phyloP scores from a whole-genome alignment of 371 early-diverging fungal species.

The Zychaea mexicana region DNA sequence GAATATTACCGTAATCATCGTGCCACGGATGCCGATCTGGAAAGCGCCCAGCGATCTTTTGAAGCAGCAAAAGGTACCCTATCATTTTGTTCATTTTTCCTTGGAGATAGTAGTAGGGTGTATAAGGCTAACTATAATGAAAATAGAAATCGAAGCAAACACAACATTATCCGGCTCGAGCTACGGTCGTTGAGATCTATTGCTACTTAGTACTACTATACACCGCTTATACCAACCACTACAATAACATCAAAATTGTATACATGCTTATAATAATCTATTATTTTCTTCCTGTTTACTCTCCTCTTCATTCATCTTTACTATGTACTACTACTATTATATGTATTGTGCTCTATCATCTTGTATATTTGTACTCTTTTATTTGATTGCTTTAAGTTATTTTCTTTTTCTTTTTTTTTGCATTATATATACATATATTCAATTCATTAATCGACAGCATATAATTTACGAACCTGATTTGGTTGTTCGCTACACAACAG shows the following conservation, averaged over 20 bases:
- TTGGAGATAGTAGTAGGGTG: too few species aligned
- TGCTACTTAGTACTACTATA: background rate
- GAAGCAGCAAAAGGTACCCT: background rate
- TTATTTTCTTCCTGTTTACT: background rate
- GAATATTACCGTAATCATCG: constrained; percentile 16
- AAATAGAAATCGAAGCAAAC: background rate
- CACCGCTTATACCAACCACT: background rate
- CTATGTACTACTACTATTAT: background rate
- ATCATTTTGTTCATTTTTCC: background rate
- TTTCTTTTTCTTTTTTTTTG: constrained; percentile 1
- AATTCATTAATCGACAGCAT: too few species aligned
- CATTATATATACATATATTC: constrained; percentile 3
- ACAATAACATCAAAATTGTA: background rate
- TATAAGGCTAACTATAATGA: background rate
- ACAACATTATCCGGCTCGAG: background rate
- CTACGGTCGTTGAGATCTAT: background rate
- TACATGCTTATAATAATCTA: background rate
- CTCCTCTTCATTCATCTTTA: background rate
- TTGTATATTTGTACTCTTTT: constrained; percentile 8
- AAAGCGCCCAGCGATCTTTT: constrained; percentile 1
- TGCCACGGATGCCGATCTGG: constrained; percentile 6
- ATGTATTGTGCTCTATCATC: background rate
- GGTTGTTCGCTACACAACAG: background rate
- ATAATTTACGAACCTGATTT: background rate
- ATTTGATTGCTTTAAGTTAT: background rate